Evolutionary conservation across 257 asterid genomes (phyloP), one percentile per base, ranked within the genome.

Genomic region (Solanum virginianum): DNA sequence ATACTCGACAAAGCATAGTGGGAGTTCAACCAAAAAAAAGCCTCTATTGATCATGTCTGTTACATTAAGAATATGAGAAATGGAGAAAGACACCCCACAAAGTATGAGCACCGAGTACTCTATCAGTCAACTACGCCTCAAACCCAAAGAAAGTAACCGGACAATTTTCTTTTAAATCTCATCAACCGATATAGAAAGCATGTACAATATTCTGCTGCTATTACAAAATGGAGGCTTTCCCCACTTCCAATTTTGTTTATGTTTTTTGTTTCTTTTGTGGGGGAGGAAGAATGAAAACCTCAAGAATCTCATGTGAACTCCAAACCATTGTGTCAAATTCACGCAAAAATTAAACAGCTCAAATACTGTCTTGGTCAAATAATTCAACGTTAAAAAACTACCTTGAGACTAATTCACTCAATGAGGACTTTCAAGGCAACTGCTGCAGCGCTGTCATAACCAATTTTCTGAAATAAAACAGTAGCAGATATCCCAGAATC

Each of bases 371-470:
- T 60, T 60, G n/a, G n/a, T 0, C 69, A 62, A 60, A 62, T 22
- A 10, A n/a, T 22, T 62, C 17, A 7, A 17, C 69, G 36, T 62
- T n/a, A 22, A 62, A 4, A 1, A 62, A 59, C 81, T 74, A 96
- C 99, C 98, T 96, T 94, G 88, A 94, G 87, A 77, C 98, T 94
- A 41, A 88, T 82, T 80, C 99, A 98, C 88, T 96, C 98, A 91
- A 93, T 96, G 90, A 94, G 99, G 80, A 98, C 99, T 65, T 94
- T 94, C 92, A 94, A 94, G 90, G 99, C 99, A 75, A 96, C 99
- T 81, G 93, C 90, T 18, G 99, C 99, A 55, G 99, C 98, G 84
- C 93, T 94, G 84, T 96, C 99, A 16, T 96, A 96, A 62, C 99
- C 99, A 53, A 96, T 94, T 96, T 94, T 96, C 99, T 96, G 89